phyloP scores from a whole-genome alignment of 345 rosid species.

The Eucalyptus viminalis region DNA sequence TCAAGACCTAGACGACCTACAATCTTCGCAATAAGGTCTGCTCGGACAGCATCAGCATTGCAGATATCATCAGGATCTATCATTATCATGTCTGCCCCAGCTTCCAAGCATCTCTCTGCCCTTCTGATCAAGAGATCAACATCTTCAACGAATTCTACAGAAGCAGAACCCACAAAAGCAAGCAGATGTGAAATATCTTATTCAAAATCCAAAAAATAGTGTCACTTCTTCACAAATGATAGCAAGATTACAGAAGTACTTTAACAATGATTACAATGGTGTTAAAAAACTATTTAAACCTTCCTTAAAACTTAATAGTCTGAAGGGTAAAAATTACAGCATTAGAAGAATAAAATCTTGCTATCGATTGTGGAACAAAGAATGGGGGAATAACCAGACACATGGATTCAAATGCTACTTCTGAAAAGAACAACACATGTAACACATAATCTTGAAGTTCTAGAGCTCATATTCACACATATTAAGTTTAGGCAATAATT shows the following conservation, averaged over 20 bases:
- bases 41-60: conserved; percentile 48
- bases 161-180: background rate
- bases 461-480: background rate
- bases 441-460: background rate
- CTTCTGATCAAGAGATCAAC: conserved; percentile 71
- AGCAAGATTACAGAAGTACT: background rate
- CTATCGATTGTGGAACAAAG: background rate
- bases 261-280: background rate
- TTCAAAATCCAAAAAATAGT: background rate
- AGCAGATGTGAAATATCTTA: background rate
- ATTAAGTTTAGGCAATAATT: background rate
- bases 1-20: conserved; percentile 81
- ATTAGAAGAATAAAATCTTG: background rate
- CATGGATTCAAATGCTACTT: background rate
- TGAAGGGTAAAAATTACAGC: background rate
- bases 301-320: background rate
- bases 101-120: conserved; percentile 95
- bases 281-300: background rate
- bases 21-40: conserved; percentile 70
- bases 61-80: conserved; percentile 88
- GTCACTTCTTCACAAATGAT: background rate
- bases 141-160: conserved; percentile 67
- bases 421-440: background rate
- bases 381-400: background rate
- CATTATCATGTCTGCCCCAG: conserved; percentile 93